Base-by-base conservation (phyloP, 257 asterid species). In the Cinchona pubescens region DNA sequence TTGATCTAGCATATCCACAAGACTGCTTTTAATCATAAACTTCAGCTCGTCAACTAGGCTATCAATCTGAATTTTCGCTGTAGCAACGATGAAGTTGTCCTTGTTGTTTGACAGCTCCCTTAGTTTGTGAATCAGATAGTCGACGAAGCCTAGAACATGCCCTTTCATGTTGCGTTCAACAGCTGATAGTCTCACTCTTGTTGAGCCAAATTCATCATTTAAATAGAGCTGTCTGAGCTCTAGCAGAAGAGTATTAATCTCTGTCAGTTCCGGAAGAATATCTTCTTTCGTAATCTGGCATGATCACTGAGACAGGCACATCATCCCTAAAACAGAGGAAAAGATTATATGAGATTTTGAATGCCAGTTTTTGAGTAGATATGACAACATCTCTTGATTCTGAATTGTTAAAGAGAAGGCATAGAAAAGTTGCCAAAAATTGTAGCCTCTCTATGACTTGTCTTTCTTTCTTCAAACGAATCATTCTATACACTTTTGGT, bases 1-100 rank as follows among this genome's bases (percentile, higher is more conserved):
- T n/a, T n/a, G n/a, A n/a, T n/a, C n/a, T 11, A 66, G 71, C 71
- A 40, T 3, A 66, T 40, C 53, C 49, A 66, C n/a, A 21, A 66
- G 18, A 40, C 2, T 0, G 49, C 8, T 40, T 30, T 19, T 21
- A 5, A 34, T 66, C 13, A 42, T 27, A 42, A 67, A 67, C 16
- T 37, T 42, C 15, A 67, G 72, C 72, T 67, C 72, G 4, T 67
- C 56, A 42, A 43, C 12, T 2, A 42, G 38, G 49, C 13, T 23
- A 25, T 67, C 30, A 8, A 67, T 43, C 43, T 42, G 72, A 67
- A 40, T 23, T 45, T 55, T 55, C 29, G 4, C 49, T 1, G 32
- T 35, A 67, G 14, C 71, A 65, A 65, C 6, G 14, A 8, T 1
- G 53, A 45, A n/a, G 16, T 3, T n/a, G 5, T 18, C 8, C 10